Conservation (phyloP, 495 filamentous ascomycete genomes). For the Penicillium simplicissimum region DNA sequence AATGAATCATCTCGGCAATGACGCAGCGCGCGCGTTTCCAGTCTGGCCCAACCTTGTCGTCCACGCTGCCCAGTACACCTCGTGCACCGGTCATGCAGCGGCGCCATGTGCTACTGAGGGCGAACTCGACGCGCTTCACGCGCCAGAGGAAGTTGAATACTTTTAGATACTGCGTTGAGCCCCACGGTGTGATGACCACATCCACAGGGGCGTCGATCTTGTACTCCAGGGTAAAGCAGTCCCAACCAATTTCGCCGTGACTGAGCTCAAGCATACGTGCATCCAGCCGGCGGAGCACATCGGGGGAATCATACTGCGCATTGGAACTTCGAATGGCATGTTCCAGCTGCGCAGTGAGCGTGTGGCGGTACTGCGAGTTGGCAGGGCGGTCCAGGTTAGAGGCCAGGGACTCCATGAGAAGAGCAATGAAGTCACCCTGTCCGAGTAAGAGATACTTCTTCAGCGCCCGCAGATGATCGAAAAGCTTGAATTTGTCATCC, state of each 20-base stretch:
- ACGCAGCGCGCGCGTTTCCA: constrained; percentile 90
- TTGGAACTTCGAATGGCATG: constrained; percentile 97
- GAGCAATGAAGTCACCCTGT: constrained; percentile 94
- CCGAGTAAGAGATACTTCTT: constrained; percentile 95
- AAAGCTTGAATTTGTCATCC: constrained; percentile 88
- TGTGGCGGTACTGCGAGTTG: constrained; percentile 91
- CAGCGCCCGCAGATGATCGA: constrained; percentile 86
- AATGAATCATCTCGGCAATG: constrained; percentile 97
- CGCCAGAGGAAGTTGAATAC: constrained; percentile 99
- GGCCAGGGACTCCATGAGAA: constrained; percentile 95
- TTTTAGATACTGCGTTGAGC: constrained; percentile 93
- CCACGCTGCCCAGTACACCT: constrained; percentile 82
- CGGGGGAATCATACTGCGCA: constrained; percentile 91
- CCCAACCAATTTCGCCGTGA: constrained; percentile 98
- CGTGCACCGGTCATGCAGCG: constrained; percentile 94
- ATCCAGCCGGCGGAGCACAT: constrained; percentile 89
- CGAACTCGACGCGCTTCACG: constrained; percentile 96
- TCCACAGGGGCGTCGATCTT: constrained; percentile 97
- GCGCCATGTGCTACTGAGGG: constrained; percentile 84
- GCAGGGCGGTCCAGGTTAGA: constrained; percentile 94
- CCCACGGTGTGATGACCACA: constrained; percentile 94
- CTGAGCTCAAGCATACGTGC: constrained; percentile 94
- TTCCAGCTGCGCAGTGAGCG: constrained; percentile 92
- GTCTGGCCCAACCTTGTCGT: constrained; percentile 71
- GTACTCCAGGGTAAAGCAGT: constrained; percentile 98